Conservation (phyloP, 2,329 filamentous ascomycete genomes). For the Sporothrix luriei region DNA sequence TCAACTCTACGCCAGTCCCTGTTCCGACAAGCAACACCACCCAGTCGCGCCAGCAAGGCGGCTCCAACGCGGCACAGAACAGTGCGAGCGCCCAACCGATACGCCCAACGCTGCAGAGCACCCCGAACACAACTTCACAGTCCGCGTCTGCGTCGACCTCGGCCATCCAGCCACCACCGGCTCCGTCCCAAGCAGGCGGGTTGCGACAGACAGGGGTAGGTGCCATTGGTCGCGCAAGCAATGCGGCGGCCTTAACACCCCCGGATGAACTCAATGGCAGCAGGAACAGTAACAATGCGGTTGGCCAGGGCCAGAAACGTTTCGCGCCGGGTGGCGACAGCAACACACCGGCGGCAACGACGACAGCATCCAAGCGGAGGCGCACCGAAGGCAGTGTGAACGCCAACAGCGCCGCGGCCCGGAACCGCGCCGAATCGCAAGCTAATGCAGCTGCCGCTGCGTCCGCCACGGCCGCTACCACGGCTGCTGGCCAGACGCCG, state of each 20-base stretch:
- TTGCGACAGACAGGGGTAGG: constrained; percentile 25
- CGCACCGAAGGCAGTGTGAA: constrained; percentile 41
- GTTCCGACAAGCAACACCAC: constrained; percentile 28
- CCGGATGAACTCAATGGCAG: constrained; percentile 51
- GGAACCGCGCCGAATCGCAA: constrained; percentile 12
- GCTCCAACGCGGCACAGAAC: constrained; percentile 1
- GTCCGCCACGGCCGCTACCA: background rate
- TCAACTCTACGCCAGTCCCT: constrained; percentile 37
- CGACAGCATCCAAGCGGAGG: constrained; percentile 42
- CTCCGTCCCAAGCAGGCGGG: background rate
- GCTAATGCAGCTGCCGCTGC: background rate
- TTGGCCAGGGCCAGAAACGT: constrained; percentile 46
- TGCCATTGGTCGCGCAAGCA: constrained; percentile 18
- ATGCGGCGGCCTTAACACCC: constrained; percentile 54
- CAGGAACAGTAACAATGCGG: constrained; percentile 24
- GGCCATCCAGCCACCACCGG: constrained; percentile 15
- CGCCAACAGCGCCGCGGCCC: constrained; percentile 28
- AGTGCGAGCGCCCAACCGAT: constrained; percentile 24
- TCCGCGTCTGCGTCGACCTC: background rate
- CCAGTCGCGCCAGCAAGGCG: constrained; percentile 31
- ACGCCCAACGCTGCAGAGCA: constrained; percentile 11
- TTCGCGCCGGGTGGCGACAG: constrained; percentile 38
- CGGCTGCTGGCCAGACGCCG: background rate
- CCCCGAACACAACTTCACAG: background rate
- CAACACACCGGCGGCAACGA: constrained; percentile 24